A percentile compares a stretch with the other conserved stretches of the same genome.
Evolutionary conservation across 2,329 filamentous ascomycete genomes (phyloP).

Genomic region (Graphiopsis chlorocephala): DNA sequence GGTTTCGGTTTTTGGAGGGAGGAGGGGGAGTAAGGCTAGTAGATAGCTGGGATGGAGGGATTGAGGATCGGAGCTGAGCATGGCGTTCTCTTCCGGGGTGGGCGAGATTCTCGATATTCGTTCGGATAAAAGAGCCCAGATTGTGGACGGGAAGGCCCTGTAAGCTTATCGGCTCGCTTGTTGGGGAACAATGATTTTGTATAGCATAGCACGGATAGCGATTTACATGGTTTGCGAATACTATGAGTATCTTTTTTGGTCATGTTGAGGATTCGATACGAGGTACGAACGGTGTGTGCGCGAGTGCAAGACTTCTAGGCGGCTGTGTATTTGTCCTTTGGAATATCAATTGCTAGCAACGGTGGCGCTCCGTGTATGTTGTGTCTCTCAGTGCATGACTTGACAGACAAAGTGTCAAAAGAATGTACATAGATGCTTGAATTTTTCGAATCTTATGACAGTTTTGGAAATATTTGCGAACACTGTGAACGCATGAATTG

Average conservation of each 20-base stretch:
- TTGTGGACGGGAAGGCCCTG: background rate
- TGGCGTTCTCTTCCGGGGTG: background rate
- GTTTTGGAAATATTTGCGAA: too few relatives aligned
- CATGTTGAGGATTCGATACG: background rate
- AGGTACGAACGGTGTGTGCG: background rate
- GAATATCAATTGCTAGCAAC: too few relatives aligned
- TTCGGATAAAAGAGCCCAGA: background rate
- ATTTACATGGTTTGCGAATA: background rate
- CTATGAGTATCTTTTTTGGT: background rate
- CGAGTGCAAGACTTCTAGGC: background rate
- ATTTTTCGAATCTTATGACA: background rate
- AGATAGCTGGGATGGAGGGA: background rate
- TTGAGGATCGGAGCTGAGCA: background rate
- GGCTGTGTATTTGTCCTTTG: too few relatives aligned
- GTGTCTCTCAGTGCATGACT: background rate
- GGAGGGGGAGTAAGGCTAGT: constrained; percentile 25
- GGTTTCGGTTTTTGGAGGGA: constrained; percentile 24
- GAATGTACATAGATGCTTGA: too few relatives aligned
- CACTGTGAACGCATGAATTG: too few relatives aligned
- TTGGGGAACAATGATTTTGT: background rate
- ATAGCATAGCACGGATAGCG: background rate
- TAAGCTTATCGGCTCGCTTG: background rate
- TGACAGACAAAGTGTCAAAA: background rate
- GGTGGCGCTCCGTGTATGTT: too few relatives aligned
- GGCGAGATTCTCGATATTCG: background rate